phyloP scores from a whole-genome alignment of 331 rosid species.

The Erythrophleum ivorense region DNA sequence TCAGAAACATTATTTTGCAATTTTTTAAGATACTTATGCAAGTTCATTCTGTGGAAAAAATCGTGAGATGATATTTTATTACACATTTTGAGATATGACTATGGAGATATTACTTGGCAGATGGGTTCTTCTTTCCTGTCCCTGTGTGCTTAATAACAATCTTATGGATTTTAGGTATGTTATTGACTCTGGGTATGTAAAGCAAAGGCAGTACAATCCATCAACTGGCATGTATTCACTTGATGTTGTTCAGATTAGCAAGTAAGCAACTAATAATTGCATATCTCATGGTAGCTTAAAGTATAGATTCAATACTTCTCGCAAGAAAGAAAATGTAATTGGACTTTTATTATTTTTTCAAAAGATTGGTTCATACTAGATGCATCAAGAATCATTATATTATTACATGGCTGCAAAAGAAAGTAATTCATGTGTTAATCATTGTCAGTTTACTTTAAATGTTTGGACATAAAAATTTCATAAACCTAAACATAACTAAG shows the following conservation, averaged over 20 bases:
- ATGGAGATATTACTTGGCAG: conserved; percentile 3
- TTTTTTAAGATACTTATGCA: conserved; percentile 14
- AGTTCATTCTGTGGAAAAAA: conserved; percentile 15
- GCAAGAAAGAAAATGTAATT: conserved; percentile 3
- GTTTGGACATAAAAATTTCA: not conserved
- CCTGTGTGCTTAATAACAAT: not conserved
- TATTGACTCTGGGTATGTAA: conserved; percentile 95
- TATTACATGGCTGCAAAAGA: not conserved
- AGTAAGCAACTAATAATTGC: conserved; percentile 55
- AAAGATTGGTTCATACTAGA: conserved; percentile 9
- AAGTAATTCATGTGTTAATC: not conserved
- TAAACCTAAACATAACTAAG: not conserved
- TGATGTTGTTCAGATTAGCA: conserved; percentile 97
- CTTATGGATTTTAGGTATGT: conserved; percentile 73
- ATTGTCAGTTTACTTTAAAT: conserved; percentile 13
- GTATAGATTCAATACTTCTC: conserved; percentile 1
- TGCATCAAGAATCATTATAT: conserved; percentile 17
- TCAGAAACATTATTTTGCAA: not conserved
- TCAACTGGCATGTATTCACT: conserved; percentile 97
- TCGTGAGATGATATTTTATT: conserved; percentile 5
- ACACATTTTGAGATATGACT: conserved; percentile 17
- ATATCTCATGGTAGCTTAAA: conserved; percentile 31
- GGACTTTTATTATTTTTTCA: not conserved
- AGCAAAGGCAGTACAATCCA: conserved; percentile 96
- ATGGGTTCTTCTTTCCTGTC: not conserved